phyloP scores from a whole-genome alignment of 2,329 filamentous ascomycete genomes.

The Monosporascus sp. region DNA sequence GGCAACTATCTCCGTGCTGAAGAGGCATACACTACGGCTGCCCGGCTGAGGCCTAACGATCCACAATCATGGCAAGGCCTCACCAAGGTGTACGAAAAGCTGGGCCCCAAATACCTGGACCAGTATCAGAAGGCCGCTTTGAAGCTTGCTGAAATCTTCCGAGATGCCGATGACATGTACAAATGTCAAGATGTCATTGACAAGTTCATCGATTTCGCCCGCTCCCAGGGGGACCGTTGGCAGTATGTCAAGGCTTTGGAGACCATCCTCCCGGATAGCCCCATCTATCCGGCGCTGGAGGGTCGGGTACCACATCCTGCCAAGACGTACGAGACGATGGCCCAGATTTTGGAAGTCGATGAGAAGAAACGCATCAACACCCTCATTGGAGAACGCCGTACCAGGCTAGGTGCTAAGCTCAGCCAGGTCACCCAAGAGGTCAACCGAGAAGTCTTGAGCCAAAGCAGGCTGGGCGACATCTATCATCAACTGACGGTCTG shows the following conservation, averaged over 20 bases:
- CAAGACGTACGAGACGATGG: constrained; percentile 74
- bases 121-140: constrained; percentile 70
- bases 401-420: constrained; percentile 77
- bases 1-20: constrained; percentile 68
- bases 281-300: constrained; percentile 77
- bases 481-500: constrained; percentile 86
- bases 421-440: constrained; percentile 81
- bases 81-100: constrained; percentile 77
- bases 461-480: constrained; percentile 71
- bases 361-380: constrained; percentile 88
- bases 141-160: constrained; percentile 69
- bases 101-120: constrained; percentile 61
- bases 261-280: constrained; percentile 71
- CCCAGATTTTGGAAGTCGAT: constrained; percentile 75
- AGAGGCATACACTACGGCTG: constrained; percentile 67
- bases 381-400: constrained; percentile 82
- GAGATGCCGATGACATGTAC: constrained; percentile 57
- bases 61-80: constrained; percentile 89
- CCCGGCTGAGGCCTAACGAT: constrained; percentile 66
- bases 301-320: constrained; percentile 76
- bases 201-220: constrained; percentile 71
- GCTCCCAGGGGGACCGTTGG: constrained; percentile 62
- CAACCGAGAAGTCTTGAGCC: constrained; percentile 73
- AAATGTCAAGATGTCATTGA: constrained; percentile 66
- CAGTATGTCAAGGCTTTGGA: constrained; percentile 74